Percentiles rank a stretch among this genome's conserved stretches.
Evolutionary conservation across 208 protist genomes (phyloP).

Genomic region (Spironucleus salmonicida): DNA sequence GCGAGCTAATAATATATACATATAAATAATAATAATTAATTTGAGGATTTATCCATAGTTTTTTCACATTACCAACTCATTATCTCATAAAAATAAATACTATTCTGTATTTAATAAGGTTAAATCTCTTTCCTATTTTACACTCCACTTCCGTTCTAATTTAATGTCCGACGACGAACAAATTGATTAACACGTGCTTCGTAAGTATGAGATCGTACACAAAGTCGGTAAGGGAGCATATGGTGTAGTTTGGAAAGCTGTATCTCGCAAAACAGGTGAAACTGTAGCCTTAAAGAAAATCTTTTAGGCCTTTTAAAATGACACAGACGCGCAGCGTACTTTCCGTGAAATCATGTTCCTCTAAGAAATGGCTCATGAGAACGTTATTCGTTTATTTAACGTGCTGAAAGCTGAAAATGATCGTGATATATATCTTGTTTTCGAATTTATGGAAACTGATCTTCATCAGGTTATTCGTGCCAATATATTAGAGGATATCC

Average conservation of each 20-base stretch:
- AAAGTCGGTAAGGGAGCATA: slow-evolving; percentile 37
- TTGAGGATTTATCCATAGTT: no score
- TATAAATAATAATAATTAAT: no score
- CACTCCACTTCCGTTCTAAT: no score
- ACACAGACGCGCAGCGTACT: slow-evolving; percentile 56
- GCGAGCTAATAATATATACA: no score
- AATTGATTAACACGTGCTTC: slow-evolving; percentile 16
- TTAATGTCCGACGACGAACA: background rate
- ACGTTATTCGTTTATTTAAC: slow-evolving; percentile 52
- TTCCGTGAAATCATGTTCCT: slow-evolving; percentile 60
- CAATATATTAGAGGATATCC: slow-evolving; percentile 74
- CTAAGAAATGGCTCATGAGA: slow-evolving; percentile 45
- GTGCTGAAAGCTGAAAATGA: slow-evolving; percentile 58
- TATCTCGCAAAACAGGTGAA: slow-evolving; percentile 28
- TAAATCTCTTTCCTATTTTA: no score
- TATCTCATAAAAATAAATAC: no score
- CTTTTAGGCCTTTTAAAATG: slow-evolving; percentile 57
- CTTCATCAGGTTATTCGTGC: slow-evolving; percentile 75
- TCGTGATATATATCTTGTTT: slow-evolving; percentile 60
- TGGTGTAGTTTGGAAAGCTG: slow-evolving; percentile 35
- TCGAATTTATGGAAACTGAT: slow-evolving; percentile 58
- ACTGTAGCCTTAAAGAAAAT: slow-evolving; percentile 58
- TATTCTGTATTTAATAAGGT: no score
- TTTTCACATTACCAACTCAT: no score
- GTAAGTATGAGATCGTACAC: slow-evolving; percentile 29